Conservation (phyloP, 352 stramenopile genomes). For the Phytophthora rubi region DNA sequence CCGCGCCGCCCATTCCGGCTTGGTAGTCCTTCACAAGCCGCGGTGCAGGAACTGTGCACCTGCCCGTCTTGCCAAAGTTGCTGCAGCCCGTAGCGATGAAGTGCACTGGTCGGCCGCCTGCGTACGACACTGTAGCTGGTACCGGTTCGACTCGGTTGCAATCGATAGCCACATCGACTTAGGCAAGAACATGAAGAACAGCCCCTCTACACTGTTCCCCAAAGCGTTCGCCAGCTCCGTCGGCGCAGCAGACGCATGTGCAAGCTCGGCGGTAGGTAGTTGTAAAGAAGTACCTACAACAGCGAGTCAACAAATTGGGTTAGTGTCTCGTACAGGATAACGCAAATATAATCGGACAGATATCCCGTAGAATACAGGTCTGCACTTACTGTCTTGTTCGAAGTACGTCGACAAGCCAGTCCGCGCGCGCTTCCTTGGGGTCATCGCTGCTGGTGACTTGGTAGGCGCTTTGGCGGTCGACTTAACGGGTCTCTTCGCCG, state of each 20-base stretch:
- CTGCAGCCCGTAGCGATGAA: too few species aligned
- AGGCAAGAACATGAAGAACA: conserved; percentile 9
- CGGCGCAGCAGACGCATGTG: background rate
- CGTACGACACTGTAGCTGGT: conserved; percentile 4
- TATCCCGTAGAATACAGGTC: conserved; percentile 10
- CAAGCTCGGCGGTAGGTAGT: background rate
- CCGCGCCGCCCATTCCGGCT: too few species aligned
- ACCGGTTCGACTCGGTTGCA: conserved; percentile 6
- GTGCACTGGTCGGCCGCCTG: background rate
- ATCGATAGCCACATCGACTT: conserved; percentile 14
- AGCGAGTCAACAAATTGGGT: background rate
- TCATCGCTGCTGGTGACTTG: too few species aligned
- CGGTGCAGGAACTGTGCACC: too few species aligned
- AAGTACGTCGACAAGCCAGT: conserved; percentile 2
- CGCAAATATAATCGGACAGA: background rate
- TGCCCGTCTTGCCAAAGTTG: too few species aligned
- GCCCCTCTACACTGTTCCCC: conserved; percentile 3
- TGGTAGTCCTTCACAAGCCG: too few species aligned
- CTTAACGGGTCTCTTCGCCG: too few species aligned
- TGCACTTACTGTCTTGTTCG: background rate
- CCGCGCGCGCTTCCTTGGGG: background rate
- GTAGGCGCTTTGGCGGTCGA: background rate
- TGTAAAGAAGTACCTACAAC: conserved; percentile 2
- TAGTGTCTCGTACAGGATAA: conserved; percentile 11
- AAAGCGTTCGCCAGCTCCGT: conserved; percentile 2